phyloP scores from a whole-genome alignment of 805 yeast species.

The Metschnikowia hibisci region DNA sequence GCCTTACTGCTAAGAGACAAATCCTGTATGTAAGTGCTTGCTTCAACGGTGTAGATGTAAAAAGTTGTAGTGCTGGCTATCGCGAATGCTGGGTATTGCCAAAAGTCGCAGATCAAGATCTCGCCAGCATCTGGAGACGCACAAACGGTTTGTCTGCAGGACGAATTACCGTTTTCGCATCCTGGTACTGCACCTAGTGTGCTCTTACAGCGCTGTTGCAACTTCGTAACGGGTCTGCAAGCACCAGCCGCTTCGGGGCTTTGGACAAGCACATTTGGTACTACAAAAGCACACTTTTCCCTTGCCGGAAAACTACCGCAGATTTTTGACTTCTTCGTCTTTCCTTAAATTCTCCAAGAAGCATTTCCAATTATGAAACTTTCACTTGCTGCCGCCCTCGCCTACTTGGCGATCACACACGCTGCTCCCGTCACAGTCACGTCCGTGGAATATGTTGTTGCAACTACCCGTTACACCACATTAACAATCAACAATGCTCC shows the following conservation, averaged over 20 bases:
- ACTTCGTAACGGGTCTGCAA: not conserved
- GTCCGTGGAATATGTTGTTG: conserved; percentile 9
- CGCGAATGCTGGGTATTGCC: conserved; percentile 4
- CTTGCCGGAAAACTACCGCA: not conserved
- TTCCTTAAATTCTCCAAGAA: not conserved
- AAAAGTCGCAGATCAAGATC: not conserved
- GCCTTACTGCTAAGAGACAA: no score
- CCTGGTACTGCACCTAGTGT: not conserved
- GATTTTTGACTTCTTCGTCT: not conserved
- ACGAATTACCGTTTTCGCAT: not conserved
- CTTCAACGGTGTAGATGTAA: no score
- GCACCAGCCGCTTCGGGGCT: conserved; percentile 1
- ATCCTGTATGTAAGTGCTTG: no score
- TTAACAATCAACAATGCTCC: conserved; percentile 10
- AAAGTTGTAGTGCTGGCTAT: not conserved
- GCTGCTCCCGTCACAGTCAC: conserved; percentile 14
- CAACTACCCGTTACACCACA: conserved; percentile 11
- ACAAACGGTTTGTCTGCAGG: not conserved
- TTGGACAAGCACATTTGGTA: not conserved
- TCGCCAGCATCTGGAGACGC: conserved; percentile 1
- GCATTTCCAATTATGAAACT: conserved; percentile 5
- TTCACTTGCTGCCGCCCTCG: conserved; percentile 6
- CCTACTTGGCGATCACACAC: conserved; percentile 8
- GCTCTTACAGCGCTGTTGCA: conserved; percentile 3
- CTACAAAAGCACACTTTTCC: not conserved